These are phyloP conservation scores for Neurospora pannonica DNA, from an alignment of 495 filamentous ascomycete species.

Conservation along the genomic window DNA sequence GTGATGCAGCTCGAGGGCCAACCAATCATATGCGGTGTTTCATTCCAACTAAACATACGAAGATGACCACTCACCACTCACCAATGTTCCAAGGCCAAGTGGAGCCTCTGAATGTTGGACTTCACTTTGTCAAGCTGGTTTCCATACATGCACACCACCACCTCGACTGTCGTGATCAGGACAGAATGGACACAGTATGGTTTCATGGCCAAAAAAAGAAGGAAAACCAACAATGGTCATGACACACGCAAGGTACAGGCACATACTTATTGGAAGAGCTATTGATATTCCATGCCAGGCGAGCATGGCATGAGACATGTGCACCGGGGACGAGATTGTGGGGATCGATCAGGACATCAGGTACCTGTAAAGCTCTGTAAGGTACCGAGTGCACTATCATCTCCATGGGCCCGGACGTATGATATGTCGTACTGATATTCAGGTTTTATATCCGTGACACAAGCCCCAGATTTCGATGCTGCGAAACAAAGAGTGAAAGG, in stretches of 20 bases:
- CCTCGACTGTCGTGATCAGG: neutral
- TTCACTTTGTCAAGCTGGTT: neutral
- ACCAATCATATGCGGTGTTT: neutral
- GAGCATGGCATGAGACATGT: neutral
- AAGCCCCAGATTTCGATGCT: neutral
- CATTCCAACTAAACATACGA: conserved; percentile 2
- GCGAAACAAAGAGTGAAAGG: neutral
- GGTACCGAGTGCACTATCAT: neutral
- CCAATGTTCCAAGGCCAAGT: neutral
- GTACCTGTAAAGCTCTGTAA: neutral
- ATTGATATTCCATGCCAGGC: neutral
- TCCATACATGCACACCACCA: neutral
- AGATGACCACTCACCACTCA: neutral
- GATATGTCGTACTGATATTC: neutral
- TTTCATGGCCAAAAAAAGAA: neutral
- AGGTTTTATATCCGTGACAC: neutral
- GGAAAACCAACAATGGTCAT: neutral
- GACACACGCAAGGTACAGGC: neutral
- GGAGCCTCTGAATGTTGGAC: neutral
- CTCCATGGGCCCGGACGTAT: neutral
- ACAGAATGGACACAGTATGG: neutral
- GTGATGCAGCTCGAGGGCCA: neutral
- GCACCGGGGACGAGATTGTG: neutral
- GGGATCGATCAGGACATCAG: neutral
- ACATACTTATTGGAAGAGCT: neutral